Conservation (phyloP, 1,284 basidiomycete genomes). For the Moesziomyces antarcticus region DNA sequence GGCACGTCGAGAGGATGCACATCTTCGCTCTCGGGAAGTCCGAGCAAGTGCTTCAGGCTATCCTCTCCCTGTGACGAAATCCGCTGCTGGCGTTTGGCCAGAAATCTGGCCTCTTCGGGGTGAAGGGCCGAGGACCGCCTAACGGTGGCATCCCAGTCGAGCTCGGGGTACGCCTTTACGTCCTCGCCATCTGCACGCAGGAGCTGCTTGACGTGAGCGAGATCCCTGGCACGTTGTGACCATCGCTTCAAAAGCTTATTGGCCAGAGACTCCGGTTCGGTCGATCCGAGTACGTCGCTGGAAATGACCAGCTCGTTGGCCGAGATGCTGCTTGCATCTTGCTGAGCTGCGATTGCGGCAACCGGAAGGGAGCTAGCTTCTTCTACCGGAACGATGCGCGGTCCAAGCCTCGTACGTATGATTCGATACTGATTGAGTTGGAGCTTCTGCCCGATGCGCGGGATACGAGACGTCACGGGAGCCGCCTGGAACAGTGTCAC, state of each 20-base stretch:
- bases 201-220: constrained; percentile 47
- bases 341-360: not conserved
- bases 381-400: constrained; percentile 34
- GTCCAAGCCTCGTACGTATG: constrained; percentile 29
- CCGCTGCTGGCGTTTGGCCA: constrained; percentile 26
- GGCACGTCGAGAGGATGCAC: constrained; percentile 66
- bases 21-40: constrained; percentile 53
- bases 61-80: constrained; percentile 44
- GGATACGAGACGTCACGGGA: constrained; percentile 58
- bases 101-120: constrained; percentile 40
- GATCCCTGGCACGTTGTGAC: constrained; percentile 48
- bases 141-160: constrained; percentile 58
- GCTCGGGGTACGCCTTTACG: constrained; percentile 54
- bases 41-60: constrained; percentile 40
- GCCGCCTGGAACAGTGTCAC: constrained; percentile 61
- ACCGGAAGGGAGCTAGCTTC: constrained; percentile 1
- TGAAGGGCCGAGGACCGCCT: constrained; percentile 51
- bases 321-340: not conserved
- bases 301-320: constrained; percentile 38
- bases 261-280: constrained; percentile 16
- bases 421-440: constrained; percentile 36
- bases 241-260: constrained; percentile 43
- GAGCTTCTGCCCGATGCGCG: constrained; percentile 27
- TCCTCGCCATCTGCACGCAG: constrained; percentile 41
- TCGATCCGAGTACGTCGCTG: constrained; percentile 34